Evolutionary conservation across 2,329 filamentous ascomycete genomes (phyloP), one percentile per base, ranked within the genome.

Genomic region (Ophiostoma tasmaniense): DNA sequence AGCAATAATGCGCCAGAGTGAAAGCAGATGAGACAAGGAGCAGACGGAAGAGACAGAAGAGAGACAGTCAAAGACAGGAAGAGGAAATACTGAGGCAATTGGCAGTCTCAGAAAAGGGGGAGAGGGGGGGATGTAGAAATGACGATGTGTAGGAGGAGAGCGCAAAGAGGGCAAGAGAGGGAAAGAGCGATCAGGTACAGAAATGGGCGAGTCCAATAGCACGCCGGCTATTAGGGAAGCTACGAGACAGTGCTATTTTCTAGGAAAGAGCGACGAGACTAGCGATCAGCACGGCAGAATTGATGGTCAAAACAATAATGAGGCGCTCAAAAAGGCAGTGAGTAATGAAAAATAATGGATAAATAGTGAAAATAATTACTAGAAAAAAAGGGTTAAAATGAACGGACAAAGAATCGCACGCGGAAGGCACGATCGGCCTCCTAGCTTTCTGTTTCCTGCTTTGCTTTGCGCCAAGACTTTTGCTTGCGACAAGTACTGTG

Each of bases 101-200:
- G 25, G 6, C 11, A 2, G 6, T 13, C 25, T 17, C 14, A 17
- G 14, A 61, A 61, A 61, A 61, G 55, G 33, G 59, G 59, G 14
- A 11, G 8, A 22, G n/a, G n/a, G 39, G 30, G 17, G 28, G 59
- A 62, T 37, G 30, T 28, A 37, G 10, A 64, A 20, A 64, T 14
- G n/a, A 22, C 33, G 33, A 64, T 64, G 61, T 20, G 30, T 28
- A 25, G 61, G 37, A 1, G 50, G 13, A 55, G n/a, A 55, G n/a
- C 14, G 17, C 61, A 37, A 37, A 62, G 7, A 35, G 33, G 61
- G 61, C n/a, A 39, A 64, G 61, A 64, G 33, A 33, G 61, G 61
- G 61, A 64, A 64, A 64, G 61, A 62, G 59, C 59, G 59, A 62
- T 33, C 59, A 62, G 30, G 59, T 62, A 35, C 59, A 5, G 55